Conservation (phyloP, 2,329 filamentous ascomycete species). For the Shiraia sp. region DNA sequence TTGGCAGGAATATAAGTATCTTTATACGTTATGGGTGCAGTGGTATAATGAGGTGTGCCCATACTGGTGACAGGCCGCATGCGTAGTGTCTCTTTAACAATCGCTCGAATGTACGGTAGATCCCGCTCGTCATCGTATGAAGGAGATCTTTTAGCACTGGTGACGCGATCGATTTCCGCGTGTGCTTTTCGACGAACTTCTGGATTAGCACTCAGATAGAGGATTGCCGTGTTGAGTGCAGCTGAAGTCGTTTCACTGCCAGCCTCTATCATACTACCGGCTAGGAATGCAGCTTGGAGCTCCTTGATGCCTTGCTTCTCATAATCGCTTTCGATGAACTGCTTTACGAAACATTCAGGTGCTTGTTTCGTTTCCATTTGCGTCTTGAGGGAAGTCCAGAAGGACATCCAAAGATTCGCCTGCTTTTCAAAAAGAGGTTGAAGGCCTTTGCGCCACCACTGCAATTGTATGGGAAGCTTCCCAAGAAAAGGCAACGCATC, state of each 20-base stretch:
- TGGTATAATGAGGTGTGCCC: constrained; percentile 40
- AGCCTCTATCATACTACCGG: constrained; percentile 45
- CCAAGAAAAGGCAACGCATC: constrained; percentile 37
- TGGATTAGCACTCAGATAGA: constrained; percentile 35
- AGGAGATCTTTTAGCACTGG: constrained; percentile 20
- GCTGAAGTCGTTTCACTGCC: constrained; percentile 47
- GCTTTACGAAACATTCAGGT: constrained; percentile 43
- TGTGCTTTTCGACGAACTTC: constrained; percentile 21
- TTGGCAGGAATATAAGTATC: constrained; percentile 50
- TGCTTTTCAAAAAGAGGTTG: constrained; percentile 37
- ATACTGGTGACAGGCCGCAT: constrained; percentile 41
- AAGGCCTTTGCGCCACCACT: constrained; percentile 36
- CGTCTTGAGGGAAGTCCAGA: constrained; percentile 33
- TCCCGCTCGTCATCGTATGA: constrained; percentile 51
- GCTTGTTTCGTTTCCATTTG: constrained; percentile 38
- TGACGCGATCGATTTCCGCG: constrained; percentile 24
- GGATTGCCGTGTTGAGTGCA: constrained; percentile 38
- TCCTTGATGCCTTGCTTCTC: constrained; percentile 46
- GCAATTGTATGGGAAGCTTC: constrained; percentile 28
- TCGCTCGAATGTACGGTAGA: constrained; percentile 45
- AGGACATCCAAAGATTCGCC: constrained; percentile 38
- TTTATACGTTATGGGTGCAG: constrained; percentile 46
- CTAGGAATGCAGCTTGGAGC: constrained; percentile 41
- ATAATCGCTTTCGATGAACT: constrained; percentile 37
- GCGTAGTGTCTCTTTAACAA: constrained; percentile 52